phyloP scores from a whole-genome alignment of 495 filamentous ascomycete genomes.

The Delitschia confertaspora region DNA sequence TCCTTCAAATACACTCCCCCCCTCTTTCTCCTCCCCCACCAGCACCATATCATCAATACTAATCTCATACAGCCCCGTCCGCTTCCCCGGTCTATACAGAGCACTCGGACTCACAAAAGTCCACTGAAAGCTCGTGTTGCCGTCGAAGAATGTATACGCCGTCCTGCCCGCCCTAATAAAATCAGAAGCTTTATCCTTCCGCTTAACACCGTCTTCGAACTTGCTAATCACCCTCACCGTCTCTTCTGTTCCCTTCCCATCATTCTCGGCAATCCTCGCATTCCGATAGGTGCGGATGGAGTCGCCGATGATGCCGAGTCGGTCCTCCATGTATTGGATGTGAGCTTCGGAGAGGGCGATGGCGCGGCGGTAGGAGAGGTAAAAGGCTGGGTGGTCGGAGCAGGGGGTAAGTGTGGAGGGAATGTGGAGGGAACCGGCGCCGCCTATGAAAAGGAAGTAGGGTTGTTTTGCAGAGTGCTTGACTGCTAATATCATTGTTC shows the following conservation, averaged over 20 bases:
- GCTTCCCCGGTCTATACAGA: conserved; percentile 25
- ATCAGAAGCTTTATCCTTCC: conserved; percentile 20
- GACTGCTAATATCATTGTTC: conserved; percentile 28
- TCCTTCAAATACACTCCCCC: conserved; percentile 23
- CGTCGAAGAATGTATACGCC: conserved; percentile 29
- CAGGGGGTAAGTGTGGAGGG: conserved; percentile 12
- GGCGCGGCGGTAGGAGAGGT: conserved; percentile 29
- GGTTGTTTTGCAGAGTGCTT: conserved; percentile 21
- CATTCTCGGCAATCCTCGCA: conserved; percentile 18
- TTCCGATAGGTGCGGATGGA: conserved; percentile 23
- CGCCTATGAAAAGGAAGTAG: conserved; percentile 31
- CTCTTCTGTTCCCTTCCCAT: conserved; percentile 12
- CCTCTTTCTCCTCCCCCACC: conserved; percentile 16
- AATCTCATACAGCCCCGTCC: conserved; percentile 29
- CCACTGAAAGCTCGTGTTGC: conserved; percentile 27
- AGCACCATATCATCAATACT: conserved; percentile 26
- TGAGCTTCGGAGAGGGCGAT: conserved; percentile 30
- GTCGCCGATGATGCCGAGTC: conserved; percentile 21
- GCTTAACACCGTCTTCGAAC: conserved; percentile 18
- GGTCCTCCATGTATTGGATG: conserved; percentile 29
- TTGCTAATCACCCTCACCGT: conserved; percentile 11
- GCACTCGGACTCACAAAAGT: conserved; percentile 25
- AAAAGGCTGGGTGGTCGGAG: conserved; percentile 27
- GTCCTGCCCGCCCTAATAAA: conserved; percentile 28
- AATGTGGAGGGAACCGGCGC: conserved; percentile 26